Evolutionary conservation across 768 basidiomycete genomes (phyloP), one percentile per base, ranked within the genome.

Genomic region (Tremella yokohamensis): DNA sequence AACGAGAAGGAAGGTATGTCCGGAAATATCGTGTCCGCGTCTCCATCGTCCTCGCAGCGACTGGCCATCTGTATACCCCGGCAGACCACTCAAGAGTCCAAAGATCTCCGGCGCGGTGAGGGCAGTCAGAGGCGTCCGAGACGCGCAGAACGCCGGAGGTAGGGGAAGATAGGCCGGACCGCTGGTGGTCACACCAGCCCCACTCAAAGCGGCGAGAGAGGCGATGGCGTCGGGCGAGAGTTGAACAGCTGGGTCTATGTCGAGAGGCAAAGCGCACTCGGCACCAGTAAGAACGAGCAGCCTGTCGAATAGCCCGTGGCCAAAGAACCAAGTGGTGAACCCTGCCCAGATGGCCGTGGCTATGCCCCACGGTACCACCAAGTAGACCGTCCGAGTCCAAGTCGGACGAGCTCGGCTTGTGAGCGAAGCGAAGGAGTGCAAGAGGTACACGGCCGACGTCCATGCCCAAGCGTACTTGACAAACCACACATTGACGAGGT

Each of bases 401-500:
- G 22, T 51, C 25, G n/a, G 49, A 26, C 6, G 42, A 45, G 4
- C 15, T 4, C 42, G 24, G 51, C 26, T 1, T 18, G 51, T 1
- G 44, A 19, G 15, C 24, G 16, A 19, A 4, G 24, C n/a, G 50
- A 52, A 15, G 15, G n/a, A 6, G 42, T 6, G 22, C 29, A 34
- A 11, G 19, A 73, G 49, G 56, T 68, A 90, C 0, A 83, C 80
- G 34, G 79, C 80, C 7, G 88, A 81, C 1, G 91, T 92, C 91
- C 92, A 96, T 0, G 79, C 89, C 92, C 94, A 96, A 20, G 87
- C 84, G 52, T 83, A 81, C 78, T 98, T 98, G 72, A 93, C 89
- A 78, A 94, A 93, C 66, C 83, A 79, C 57, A 85, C 81, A 70
- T 97, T 98, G 71, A 98, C 81, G 1, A 82, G 49, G 71, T 92